Evolutionary conservation across 495 filamentous ascomycete genomes (phyloP), one percentile per base, ranked within the genome.

Genomic region (Viridothelium virens): DNA sequence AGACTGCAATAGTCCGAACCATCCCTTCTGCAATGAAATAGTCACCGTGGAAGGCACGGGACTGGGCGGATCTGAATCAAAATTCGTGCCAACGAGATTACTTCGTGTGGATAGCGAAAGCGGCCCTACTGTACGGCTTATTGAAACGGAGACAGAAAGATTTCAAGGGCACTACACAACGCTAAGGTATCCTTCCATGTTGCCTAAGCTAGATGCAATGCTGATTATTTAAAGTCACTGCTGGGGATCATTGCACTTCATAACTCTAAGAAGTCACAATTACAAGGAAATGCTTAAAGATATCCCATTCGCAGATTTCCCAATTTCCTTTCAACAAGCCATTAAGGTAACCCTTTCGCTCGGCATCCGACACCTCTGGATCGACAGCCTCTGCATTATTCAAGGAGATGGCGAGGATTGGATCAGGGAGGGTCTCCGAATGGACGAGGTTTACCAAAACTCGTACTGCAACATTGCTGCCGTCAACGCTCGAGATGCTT

Each of bases 381-480:
- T 67, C 39, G 65, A 63, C 39, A 41, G 14, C 31, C 38, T 67
- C 5, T 67, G 61, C 33, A 67, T 67, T n/a, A n/a, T 63, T 18
- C 66, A 67, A 64, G 61, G 53, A n/a, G 47, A 61, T 44, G 5
- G 3, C 9, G 34, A 64, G 2, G 66, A 67, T 39, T 67, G 62
- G 66, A 10, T n/a, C 18, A 16, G 38, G 10, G 62, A 67, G 33
- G 66, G 38, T 16, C n/a, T 48, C 2, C 47, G 38, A 25, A 67
- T 67, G 66, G 39, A 50, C 34, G 38, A 64, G 31, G 41, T 63
- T 4, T 67, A 67, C 48, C 10, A 25, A 16, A 63, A 47, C 62
- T 64, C 66, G 25, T 53, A 64, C 33, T 56, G n/a, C 44, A 67
- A 64, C 34, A 50, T 67, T n/a, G 62, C 62, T 41, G 62, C 62